Percentiles rank a stretch among this genome's conserved stretches.
phyloP scores from a whole-genome alignment of 345 rosid species.

The Salix suchowensis region DNA sequence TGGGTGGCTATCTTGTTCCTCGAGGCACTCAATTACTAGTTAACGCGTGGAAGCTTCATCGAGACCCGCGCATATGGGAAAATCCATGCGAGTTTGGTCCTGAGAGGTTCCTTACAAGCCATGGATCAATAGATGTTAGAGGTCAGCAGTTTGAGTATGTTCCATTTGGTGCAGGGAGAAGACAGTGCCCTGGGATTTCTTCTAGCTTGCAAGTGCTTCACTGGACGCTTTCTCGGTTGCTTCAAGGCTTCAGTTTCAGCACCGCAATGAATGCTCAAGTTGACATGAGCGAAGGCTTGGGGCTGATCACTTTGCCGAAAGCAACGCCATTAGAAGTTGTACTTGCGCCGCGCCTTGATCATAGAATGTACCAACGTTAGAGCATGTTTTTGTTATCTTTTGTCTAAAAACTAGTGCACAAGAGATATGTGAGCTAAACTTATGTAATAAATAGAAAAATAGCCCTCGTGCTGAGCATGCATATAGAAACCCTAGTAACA shows the following conservation, averaged over 20 bases:
- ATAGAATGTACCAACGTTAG: too few species aligned
- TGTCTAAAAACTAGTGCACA: too few species aligned
- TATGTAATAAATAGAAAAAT: too few species aligned
- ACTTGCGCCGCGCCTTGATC: constrained; percentile 8
- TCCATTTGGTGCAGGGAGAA: constrained; percentile 29
- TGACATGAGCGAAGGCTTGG: constrained; percentile 23
- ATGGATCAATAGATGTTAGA: constrained; percentile 11
- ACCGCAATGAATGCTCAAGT: constrained; percentile 3
- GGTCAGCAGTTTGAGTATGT: constrained; percentile 26
- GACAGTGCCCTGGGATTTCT: constrained; percentile 26
- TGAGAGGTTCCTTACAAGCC: constrained; percentile 25
- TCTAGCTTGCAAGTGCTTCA: constrained; percentile 11
- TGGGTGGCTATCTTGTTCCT: constrained; percentile 23
- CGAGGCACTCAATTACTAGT: constrained; percentile 31
- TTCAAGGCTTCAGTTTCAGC: constrained; percentile 21
- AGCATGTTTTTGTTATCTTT: too few species aligned
- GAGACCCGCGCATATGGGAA: constrained; percentile 36
- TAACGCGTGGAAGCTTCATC: constrained; percentile 37
- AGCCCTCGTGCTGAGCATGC: too few species aligned
- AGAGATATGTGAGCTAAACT: too few species aligned
- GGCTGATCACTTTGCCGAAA: constrained; percentile 13
- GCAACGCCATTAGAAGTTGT: constrained; percentile 15
- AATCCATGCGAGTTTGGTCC: constrained; percentile 26
- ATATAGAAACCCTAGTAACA: too few species aligned
- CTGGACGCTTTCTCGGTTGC: constrained; percentile 16